Conservation (phyloP, 2,329 filamentous ascomycete species). For the Pestalotiopsis fici region DNA sequence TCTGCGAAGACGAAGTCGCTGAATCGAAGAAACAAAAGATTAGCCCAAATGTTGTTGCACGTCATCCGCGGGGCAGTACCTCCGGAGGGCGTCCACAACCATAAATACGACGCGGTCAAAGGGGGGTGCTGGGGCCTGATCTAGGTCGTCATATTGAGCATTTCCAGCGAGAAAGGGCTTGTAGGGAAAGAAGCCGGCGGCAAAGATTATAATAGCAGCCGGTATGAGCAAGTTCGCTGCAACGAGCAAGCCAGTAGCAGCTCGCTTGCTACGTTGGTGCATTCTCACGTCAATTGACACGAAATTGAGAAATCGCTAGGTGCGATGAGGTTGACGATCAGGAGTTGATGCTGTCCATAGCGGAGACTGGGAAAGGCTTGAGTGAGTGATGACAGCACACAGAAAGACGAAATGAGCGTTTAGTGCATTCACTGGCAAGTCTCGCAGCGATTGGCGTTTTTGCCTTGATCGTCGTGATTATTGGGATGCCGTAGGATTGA, state of each 20-base stretch:
- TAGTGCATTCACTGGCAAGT: neutral
- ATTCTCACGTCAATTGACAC: conserved; percentile 4
- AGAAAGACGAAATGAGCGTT: neutral
- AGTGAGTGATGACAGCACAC: neutral
- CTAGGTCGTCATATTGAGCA: conserved; percentile 64
- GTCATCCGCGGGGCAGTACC: conserved; percentile 52
- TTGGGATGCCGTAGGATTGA: too few relatives aligned
- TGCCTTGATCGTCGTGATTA: too few relatives aligned
- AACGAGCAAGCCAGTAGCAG: conserved; percentile 48
- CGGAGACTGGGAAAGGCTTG: neutral
- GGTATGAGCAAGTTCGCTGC: conserved; percentile 79
- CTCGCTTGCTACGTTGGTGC: conserved; percentile 20
- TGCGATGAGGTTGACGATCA: neutral
- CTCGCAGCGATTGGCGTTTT: too few relatives aligned
- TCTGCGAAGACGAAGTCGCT: conserved; percentile 92
- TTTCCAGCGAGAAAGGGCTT: conserved; percentile 90
- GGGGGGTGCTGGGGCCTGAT: conserved; percentile 63
- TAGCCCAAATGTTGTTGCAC: neutral
- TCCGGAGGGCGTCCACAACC: conserved; percentile 93
- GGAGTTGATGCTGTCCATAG: neutral
- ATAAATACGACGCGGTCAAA: conserved; percentile 95
- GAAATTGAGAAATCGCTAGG: neutral
- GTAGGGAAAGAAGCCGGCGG: conserved; percentile 94
- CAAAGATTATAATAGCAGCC: conserved; percentile 74
- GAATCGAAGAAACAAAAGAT: neutral